These are phyloP conservation scores for Pseudogymnoascus destructans DNA, from an alignment of 2,329 filamentous ascomycete genomes.

Conservation along the genomic window DNA sequence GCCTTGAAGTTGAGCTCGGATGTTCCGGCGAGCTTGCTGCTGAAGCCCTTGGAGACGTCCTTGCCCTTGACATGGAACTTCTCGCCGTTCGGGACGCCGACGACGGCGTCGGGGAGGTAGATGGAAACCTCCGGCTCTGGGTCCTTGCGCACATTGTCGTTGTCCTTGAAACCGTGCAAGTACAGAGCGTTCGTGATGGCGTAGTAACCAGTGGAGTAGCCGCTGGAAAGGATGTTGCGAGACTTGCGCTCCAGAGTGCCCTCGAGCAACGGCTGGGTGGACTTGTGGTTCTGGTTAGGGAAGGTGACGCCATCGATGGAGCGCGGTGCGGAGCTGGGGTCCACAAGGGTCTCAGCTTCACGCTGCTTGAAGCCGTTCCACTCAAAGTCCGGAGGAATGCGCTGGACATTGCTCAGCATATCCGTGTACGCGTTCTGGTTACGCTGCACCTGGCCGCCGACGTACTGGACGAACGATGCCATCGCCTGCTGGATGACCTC, in stretches of 20 bases:
- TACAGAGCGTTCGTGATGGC: conserved; percentile 80
- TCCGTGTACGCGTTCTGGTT: conserved; percentile 70
- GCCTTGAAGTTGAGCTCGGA: conserved; percentile 83
- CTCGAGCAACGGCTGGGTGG: conserved; percentile 74
- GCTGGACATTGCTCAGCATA: conserved; percentile 64
- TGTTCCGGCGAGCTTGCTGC: conserved; percentile 65
- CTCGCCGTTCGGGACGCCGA: conserved; percentile 57
- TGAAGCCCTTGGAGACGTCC: conserved; percentile 68
- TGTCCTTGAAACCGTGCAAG: conserved; percentile 92
- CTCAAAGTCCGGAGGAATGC: conserved; percentile 73
- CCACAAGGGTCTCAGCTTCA: conserved; percentile 58
- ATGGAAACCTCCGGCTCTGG: conserved; percentile 77
- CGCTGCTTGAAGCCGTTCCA: conserved; percentile 75
- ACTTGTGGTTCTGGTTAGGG: conserved; percentile 73
- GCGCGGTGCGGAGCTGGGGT: conserved; percentile 62
- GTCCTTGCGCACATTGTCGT: conserved; percentile 58
- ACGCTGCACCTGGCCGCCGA: conserved; percentile 69
- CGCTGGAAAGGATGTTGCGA: conserved; percentile 65
- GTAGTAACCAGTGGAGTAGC: conserved; percentile 73
- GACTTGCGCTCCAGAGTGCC: conserved; percentile 84
- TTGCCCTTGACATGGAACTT: conserved; percentile 97
- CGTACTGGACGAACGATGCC: conserved; percentile 69
- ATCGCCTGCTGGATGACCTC: conserved; percentile 71
- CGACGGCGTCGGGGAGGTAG: conserved; percentile 78
- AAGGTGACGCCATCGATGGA: conserved; percentile 63